Percentiles rank a stretch among this genome's conserved stretches.
Evolutionary conservation across 805 yeast genomes (phyloP).

Genomic region (Lipomyces yamanashiensis): DNA sequence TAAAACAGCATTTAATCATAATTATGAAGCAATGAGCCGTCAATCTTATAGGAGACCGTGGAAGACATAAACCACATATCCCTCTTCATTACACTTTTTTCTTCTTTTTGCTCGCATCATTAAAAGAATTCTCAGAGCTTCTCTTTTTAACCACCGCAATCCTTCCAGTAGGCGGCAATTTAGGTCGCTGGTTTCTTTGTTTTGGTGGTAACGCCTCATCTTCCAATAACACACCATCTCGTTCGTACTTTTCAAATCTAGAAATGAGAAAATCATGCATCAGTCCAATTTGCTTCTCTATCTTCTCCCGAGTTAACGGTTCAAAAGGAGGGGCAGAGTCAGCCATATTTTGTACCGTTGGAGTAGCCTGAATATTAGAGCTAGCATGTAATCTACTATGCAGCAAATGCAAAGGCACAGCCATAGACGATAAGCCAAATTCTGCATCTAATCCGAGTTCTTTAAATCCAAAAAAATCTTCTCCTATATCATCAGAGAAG

Average conservation of each 20-base stretch:
- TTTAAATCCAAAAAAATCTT: conserved; percentile 96
- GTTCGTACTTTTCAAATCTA: conserved; percentile 39
- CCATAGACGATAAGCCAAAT: conserved; percentile 77
- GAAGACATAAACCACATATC: too few species aligned
- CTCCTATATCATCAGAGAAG: conserved; percentile 90
- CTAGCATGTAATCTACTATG: conserved; percentile 70
- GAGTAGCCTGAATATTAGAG: conserved; percentile 44
- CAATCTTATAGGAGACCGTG: too few species aligned
- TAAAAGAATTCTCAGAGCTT: conserved; percentile 56
- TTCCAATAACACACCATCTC: conserved; percentile 53
- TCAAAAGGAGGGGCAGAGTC: conserved; percentile 58
- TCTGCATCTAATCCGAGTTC: conserved; percentile 94
- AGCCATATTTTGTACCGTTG: conserved; percentile 60
- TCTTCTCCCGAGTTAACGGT: conserved; percentile 57
- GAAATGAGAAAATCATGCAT: conserved; percentile 58
- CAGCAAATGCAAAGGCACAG: conserved; percentile 86
- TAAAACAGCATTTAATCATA: too few species aligned
- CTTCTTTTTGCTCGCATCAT: conserved; percentile 21
- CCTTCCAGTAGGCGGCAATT: conserved; percentile 90
- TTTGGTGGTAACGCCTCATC: conserved; percentile 86
- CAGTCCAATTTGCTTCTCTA: conserved; percentile 60
- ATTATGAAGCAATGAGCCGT: too few species aligned
- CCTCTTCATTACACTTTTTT: conserved; percentile 8
- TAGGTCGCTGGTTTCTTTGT: conserved; percentile 72
- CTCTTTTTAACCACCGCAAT: conserved; percentile 72